phyloP scores from a whole-genome alignment of 2,329 filamentous ascomycete genomes.

The Neopestalotiopsis clavispora region DNA sequence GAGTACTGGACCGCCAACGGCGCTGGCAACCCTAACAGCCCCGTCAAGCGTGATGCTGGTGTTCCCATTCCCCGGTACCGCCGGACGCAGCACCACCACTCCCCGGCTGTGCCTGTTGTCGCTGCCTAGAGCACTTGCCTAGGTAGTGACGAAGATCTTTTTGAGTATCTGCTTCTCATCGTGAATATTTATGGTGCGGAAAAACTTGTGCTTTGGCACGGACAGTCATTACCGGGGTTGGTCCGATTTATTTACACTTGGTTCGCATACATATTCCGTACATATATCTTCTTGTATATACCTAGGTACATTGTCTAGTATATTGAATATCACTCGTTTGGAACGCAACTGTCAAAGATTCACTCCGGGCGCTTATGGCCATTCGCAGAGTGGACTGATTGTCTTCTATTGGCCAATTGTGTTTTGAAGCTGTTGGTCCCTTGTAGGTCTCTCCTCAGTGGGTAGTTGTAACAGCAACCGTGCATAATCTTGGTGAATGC shows the following conservation, averaged over 20 bases:
- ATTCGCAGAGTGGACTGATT: too few species aligned
- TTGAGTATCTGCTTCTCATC: not conserved
- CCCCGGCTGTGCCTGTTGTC: not conserved
- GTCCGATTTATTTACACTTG: not conserved
- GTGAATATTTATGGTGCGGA: not conserved
- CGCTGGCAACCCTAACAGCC: conserved; percentile 24
- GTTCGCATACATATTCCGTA: not conserved
- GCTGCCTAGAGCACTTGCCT: not conserved
- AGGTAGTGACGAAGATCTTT: not conserved
- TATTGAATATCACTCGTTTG: not conserved
- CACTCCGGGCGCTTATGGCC: too few species aligned
- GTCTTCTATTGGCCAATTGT: too few species aligned
- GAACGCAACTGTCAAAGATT: not conserved
- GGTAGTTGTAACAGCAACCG: not conserved
- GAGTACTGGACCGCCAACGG: conserved; percentile 35
- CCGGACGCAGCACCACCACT: not conserved
- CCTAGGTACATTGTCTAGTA: not conserved
- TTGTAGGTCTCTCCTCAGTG: too few species aligned
- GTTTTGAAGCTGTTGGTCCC: too few species aligned
- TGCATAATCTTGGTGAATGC: not conserved
- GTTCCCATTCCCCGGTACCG: not conserved
- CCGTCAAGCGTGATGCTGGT: not conserved
- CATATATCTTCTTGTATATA: not conserved
- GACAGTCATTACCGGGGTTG: not conserved
- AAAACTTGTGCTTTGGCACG: not conserved